phyloP scores from a whole-genome alignment of 78 protist genomes.

The Bigelowiella natans region DNA sequence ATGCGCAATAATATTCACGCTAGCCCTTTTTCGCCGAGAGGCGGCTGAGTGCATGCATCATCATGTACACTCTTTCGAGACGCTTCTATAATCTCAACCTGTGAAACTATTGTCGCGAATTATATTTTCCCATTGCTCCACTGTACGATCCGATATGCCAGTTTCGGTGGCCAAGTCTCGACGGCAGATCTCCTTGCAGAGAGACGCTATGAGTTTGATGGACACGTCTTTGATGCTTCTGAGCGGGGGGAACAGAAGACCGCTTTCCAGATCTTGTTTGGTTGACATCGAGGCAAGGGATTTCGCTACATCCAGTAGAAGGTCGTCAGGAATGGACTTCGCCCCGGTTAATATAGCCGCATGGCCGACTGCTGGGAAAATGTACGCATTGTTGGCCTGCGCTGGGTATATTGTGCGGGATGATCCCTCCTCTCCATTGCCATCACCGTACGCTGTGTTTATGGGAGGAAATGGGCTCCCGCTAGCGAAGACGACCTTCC shows the following conservation, averaged over 20 bases:
- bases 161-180: background rate
- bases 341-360: background rate
- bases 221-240: background rate
- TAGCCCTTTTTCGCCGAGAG: no score
- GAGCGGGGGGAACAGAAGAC: background rate
- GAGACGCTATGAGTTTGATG: background rate
- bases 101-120: no score
- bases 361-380: conserved; percentile 16
- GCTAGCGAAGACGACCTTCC: background rate
- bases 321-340: background rate
- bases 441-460: background rate
- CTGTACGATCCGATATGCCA: background rate
- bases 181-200: background rate
- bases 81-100: no score
- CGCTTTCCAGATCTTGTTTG: background rate
- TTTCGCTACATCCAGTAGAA: background rate
- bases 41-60: no score
- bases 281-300: background rate
- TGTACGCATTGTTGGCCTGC: conserved; percentile 17
- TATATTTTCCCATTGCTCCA: background rate
- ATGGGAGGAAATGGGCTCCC: background rate
- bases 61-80: no score
- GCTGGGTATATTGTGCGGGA: no score
- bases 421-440: no score
- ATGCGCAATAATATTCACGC: no score